These are phyloP conservation scores for Phialocephala subalpina DNA, from an alignment of 2,329 filamentous ascomycete genomes.

Conservation along the genomic window DNA sequence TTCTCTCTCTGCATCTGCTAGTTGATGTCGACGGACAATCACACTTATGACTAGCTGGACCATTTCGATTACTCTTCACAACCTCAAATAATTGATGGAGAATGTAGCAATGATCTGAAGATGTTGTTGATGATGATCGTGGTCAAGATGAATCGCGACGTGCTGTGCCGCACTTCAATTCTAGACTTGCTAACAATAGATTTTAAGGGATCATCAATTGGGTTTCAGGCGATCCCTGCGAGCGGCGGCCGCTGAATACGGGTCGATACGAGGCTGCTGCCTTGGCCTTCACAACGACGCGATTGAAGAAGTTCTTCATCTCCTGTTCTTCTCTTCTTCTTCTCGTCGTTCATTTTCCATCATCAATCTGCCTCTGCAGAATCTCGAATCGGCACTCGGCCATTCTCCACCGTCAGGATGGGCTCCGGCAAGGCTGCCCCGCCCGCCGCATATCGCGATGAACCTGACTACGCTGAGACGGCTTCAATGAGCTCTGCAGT, in stretches of 20 bases:
- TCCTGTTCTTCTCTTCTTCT: background rate
- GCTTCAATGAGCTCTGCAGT: slow-evolving; percentile 31
- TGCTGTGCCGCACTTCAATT: slow-evolving; percentile 1
- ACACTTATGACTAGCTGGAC: too few relatives aligned
- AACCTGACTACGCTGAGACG: slow-evolving; percentile 31
- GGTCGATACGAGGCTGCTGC: background rate
- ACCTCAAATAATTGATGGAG: background rate
- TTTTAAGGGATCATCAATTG: background rate
- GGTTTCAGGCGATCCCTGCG: background rate
- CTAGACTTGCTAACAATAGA: slow-evolving; percentile 11
- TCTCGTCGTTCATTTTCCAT: background rate
- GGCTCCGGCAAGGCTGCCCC: slow-evolving; percentile 17
- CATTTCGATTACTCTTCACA: too few relatives aligned
- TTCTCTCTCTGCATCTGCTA: too few relatives aligned
- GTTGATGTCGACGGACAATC: too few relatives aligned
- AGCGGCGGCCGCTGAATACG: slow-evolving; percentile 3
- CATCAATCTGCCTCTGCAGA: background rate
- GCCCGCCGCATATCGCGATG: slow-evolving; percentile 25
- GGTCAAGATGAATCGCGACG: background rate
- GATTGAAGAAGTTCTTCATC: background rate
- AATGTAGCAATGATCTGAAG: too few relatives aligned
- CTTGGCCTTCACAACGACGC: background rate
- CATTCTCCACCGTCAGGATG: slow-evolving; percentile 13
- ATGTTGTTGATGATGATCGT: background rate
- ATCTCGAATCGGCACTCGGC: background rate